A percentile compares a stretch with the other conserved stretches of the same genome.
These are phyloP conservation scores for Waltiozyma sp. DNA, from an alignment of 1,139 yeast genomes.

Conservation along the genomic window DNA sequence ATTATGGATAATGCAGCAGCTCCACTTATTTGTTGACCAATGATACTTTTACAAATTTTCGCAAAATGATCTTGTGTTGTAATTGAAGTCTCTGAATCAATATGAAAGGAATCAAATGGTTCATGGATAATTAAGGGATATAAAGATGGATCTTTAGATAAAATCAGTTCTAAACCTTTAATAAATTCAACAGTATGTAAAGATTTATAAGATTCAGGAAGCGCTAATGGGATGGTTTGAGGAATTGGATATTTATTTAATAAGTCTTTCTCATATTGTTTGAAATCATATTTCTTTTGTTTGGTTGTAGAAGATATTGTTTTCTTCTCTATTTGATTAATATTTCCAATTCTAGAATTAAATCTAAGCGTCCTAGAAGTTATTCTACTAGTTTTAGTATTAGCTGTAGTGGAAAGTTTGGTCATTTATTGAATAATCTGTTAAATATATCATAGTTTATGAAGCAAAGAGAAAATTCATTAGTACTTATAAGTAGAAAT, in stretches of 20 bases:
- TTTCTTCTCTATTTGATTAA: no score
- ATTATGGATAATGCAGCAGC: constrained; percentile 65
- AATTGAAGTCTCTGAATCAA: constrained; percentile 8
- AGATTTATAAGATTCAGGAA: constrained; percentile 32
- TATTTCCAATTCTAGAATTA: neutral
- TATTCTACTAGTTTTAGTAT: no score
- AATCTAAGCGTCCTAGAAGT: neutral
- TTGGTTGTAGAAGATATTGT: neutral
- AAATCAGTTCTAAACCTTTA: constrained; percentile 30
- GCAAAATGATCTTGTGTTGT: constrained; percentile 26
- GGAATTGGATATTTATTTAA: constrained; percentile 6
- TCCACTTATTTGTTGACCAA: constrained; percentile 81
- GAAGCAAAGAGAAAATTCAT: no score
- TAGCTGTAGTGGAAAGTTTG: no score
- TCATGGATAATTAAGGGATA: constrained; percentile 19
- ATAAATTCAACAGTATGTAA: constrained; percentile 35
- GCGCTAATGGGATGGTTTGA: constrained; percentile 4
- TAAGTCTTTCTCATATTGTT: constrained; percentile 6
- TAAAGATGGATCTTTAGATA: constrained; percentile 35
- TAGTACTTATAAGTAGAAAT: no score
- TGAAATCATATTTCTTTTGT: constrained; percentile 5
- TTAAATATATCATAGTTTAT: no score
- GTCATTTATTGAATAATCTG: no score
- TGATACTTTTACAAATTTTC: constrained; percentile 39
- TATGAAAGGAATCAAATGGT: constrained; percentile 19